phyloP scores from a whole-genome alignment of 257 asterid species.

The Ajuga chamaepitys region DNA sequence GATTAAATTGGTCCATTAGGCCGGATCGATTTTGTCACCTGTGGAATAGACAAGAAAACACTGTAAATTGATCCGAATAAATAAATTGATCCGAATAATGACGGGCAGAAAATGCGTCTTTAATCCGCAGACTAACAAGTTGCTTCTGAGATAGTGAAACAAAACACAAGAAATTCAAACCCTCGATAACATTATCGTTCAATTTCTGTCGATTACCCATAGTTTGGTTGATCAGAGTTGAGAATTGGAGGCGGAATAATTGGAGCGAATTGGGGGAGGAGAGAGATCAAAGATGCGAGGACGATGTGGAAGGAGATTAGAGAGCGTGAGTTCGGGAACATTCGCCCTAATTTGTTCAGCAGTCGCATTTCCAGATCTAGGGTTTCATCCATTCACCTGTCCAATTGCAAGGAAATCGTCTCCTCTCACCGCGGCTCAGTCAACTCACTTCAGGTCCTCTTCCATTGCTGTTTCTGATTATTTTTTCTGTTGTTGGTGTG shows the following conservation, averaged over 20 bases:
- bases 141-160: neutral
- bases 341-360: conserved; percentile 75
- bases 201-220: neutral
- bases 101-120: no score
- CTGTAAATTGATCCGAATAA: no score
- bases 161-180: neutral
- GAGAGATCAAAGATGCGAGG: conserved; percentile 86
- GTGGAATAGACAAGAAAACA: no score
- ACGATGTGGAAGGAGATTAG: conserved; percentile 97
- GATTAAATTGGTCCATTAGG: no score
- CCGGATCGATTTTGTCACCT: no score
- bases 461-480: neutral
- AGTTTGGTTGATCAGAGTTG: conserved; percentile 9
- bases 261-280: conserved; percentile 26
- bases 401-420: conserved; percentile 84
- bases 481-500: neutral
- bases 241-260: conserved; percentile 17
- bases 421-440: conserved; percentile 88
- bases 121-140: conserved; percentile 1
- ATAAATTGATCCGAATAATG: no score
- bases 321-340: conserved; percentile 86
- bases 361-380: conserved; percentile 56
- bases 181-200: neutral
- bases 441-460: conserved; percentile 81
- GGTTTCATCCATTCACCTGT: conserved; percentile 66